Evolutionary conservation across 306 rosid genomes (phyloP).

Genomic region (Vicia faba): DNA sequence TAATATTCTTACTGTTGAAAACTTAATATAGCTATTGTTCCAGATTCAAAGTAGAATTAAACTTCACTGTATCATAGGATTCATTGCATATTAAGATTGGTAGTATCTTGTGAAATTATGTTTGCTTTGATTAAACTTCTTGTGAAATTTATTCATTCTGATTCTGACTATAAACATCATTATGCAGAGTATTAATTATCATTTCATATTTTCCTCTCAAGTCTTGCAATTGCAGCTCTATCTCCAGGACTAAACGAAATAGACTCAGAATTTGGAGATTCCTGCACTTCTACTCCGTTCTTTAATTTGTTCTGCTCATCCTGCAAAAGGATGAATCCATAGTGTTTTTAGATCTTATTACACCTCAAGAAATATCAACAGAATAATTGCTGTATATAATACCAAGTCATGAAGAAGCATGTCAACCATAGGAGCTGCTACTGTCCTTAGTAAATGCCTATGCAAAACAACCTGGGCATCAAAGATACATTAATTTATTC

Average conservation of each 20-base stretch:
- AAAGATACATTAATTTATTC: slow-evolving; percentile 33
- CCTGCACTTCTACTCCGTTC: slow-evolving; percentile 77
- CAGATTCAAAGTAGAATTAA: not conserved
- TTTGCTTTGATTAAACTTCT: not conserved
- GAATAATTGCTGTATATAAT: slow-evolving; percentile 29
- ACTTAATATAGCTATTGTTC: slow-evolving; percentile 1
- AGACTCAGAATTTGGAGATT: slow-evolving; percentile 58
- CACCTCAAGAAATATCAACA: slow-evolving; percentile 29
- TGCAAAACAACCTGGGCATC: slow-evolving; percentile 86
- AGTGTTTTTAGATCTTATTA: slow-evolving; percentile 24
- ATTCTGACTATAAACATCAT: not conserved
- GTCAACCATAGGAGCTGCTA: slow-evolving; percentile 76
- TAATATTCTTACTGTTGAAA: slow-evolving; percentile 10
- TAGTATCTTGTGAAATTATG: not conserved
- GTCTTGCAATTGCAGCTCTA: slow-evolving; percentile 73
- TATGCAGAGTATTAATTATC: not conserved
- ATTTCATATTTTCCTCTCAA: slow-evolving; percentile 11
- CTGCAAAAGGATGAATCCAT: slow-evolving; percentile 48
- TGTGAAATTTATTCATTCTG: not conserved
- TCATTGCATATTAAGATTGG: not conserved
- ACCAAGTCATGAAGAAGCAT: slow-evolving; percentile 76
- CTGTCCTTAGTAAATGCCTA: slow-evolving; percentile 89
- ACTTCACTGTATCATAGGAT: not conserved
- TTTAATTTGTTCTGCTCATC: slow-evolving; percentile 82
- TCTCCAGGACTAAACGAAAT: slow-evolving; percentile 67